Evolutionary conservation across 495 filamentous ascomycete species (phyloP), one percentile per base, ranked within the genome.

Genomic region (Talaromyces adpressus): DNA sequence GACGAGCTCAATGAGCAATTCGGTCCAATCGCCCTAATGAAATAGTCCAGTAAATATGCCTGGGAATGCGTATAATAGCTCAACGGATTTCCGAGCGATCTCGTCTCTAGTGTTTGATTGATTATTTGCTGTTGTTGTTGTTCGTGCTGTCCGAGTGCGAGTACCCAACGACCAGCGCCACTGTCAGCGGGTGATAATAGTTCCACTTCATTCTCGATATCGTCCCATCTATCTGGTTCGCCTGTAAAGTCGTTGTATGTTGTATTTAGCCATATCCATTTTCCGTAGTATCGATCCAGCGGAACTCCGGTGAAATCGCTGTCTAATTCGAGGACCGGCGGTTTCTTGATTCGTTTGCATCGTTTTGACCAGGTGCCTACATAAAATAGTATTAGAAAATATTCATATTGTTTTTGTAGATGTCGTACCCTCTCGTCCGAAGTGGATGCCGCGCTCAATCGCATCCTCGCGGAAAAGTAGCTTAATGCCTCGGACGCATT

Each of bases 401-500:
- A 49, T 49, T 18, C 36, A 41, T 20, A 49, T 18, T 18, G 3
- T 49, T 18, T 2, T 20, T 49, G 16, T 6, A 59, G 8, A 22
- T 4, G n/a, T 59, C 27, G 11, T 59, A 65, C 67, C 67, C 58
- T 67, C 61, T 11, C 67, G 65, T 4, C 67, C 67, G 39, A 67
- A 67, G 3, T 59, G 59, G 11, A 69, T 59, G 22, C 65, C 65
- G 11, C 67, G 67, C 41, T 69, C 65, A 45, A 67, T 20, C 6
- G 67, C 67, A 69, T 69, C 67, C 27, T 69, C 67, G 25, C 61
- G 63, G 16, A 63, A 69, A 7, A 65, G 63, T 7, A 69, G 52
- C 27, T 54, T 65, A n/a, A 69, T 41, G 25, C 65, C 65, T 4
- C 65, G 63, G 22, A 30, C 56, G 39, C 67, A 69, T 22, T 61